Conservation (phyloP, 495 filamentous ascomycete genomes). For the Penicillium lividum region DNA sequence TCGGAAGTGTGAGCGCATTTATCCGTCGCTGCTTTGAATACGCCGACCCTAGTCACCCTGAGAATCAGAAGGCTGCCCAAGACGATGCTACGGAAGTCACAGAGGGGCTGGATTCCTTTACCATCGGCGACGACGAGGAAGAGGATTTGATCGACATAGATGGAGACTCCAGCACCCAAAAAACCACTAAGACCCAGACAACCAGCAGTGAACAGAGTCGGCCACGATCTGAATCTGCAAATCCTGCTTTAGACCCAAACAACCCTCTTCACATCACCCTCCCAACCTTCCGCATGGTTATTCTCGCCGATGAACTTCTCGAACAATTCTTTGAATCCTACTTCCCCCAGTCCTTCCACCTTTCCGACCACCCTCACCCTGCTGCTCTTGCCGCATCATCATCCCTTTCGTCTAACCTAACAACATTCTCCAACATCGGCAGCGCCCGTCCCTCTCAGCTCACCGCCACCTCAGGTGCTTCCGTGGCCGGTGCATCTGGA, state of each 20-base stretch:
- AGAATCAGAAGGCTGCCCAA: constrained; percentile 45
- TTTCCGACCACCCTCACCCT: constrained; percentile 51
- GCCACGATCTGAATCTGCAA: constrained; percentile 56
- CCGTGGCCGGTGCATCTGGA: constrained; percentile 46
- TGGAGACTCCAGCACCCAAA: constrained; percentile 34
- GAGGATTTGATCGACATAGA: constrained; percentile 68
- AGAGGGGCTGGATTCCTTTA: constrained; percentile 62
- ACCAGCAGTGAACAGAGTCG: constrained; percentile 20
- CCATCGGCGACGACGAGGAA: constrained; percentile 81
- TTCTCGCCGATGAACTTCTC: constrained; percentile 91
- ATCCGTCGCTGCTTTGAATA: constrained; percentile 97
- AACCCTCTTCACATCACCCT: constrained; percentile 95
- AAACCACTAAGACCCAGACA: constrained; percentile 12
- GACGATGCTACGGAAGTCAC: constrained; percentile 34
- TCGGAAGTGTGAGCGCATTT: constrained; percentile 90
- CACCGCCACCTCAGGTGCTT: constrained; percentile 37
- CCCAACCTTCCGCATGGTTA: constrained; percentile 97
- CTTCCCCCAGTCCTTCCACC: constrained; percentile 71
- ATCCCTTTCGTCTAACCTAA: constrained; percentile 71
- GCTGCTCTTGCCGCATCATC: constrained; percentile 53
- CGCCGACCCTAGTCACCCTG: constrained; percentile 85
- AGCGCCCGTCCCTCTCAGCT: constrained; percentile 46
- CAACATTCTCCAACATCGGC: constrained; percentile 74
- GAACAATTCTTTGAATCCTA: constrained; percentile 93
- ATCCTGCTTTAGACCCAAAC: constrained; percentile 85